A percentile compares a stretch with the other conserved stretches of the same genome.
Evolutionary conservation across 805 yeast genomes (phyloP).

Genomic region (Pichia insulana): DNA sequence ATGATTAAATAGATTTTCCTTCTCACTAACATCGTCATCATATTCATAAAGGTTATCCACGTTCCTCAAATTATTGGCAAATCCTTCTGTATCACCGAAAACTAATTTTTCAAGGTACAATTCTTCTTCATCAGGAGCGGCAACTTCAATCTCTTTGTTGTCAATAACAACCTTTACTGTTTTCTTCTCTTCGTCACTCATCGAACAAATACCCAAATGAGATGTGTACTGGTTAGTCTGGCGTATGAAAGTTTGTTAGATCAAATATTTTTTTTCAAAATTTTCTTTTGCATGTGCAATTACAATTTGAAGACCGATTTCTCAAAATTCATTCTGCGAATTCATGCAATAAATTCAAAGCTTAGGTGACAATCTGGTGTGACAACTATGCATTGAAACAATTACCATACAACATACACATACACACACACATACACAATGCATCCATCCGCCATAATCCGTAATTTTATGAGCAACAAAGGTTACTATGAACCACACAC

Average conservation of each 20-base stretch:
- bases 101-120: constrained; percentile 69
- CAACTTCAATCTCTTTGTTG: constrained; percentile 25
- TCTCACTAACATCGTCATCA: constrained; percentile 29
- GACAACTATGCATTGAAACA: too few species aligned
- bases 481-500: constrained; percentile 38
- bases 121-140: constrained; percentile 84
- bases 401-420: not conserved
- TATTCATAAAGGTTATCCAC: constrained; percentile 48
- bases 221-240: too few species aligned
- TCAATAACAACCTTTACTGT: constrained; percentile 2
- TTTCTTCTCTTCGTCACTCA: constrained; percentile 10
- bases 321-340: not conserved
- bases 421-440: constrained; percentile 1
- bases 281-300: too few species aligned
- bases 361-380: not conserved
- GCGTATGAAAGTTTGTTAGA: too few species aligned
- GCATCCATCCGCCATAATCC: constrained; percentile 2
- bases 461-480: constrained; percentile 15
- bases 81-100: constrained; percentile 79
- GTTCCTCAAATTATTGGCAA: constrained; percentile 53
- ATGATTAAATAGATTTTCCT: constrained; percentile 17
- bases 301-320: too few species aligned
- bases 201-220: too few species aligned
- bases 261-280: not conserved
- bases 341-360: not conserved